phyloP scores from a whole-genome alignment of 352 stramenopile species.

The Plasmopara viticola region DNA sequence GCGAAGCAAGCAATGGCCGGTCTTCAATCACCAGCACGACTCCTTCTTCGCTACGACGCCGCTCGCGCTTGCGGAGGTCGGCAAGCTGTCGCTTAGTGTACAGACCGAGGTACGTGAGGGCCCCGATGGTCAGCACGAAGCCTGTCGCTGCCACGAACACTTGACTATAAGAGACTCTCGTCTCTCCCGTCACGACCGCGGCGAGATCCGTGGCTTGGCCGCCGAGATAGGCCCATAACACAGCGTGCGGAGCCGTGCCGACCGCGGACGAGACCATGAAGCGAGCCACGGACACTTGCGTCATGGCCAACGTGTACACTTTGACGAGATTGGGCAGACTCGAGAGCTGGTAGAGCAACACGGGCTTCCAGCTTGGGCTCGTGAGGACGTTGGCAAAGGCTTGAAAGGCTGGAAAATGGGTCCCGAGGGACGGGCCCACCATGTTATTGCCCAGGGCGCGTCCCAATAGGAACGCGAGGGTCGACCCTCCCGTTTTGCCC shows the following conservation, averaged over 20 bases:
- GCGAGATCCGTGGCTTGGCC: conserved; percentile 64
- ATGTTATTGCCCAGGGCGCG: conserved; percentile 47
- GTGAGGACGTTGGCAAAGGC: conserved; percentile 61
- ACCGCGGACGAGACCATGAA: conserved; percentile 56
- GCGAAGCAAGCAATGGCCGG: too few species aligned
- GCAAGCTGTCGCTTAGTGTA: conserved; percentile 61
- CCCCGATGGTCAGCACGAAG: conserved; percentile 37
- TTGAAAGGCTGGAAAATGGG: conserved; percentile 61
- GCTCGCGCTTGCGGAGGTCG: conserved; percentile 55
- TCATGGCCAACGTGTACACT: conserved; percentile 75
- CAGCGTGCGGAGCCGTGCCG: conserved; percentile 47
- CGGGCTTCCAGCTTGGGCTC: conserved; percentile 61
- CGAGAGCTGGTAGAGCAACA: conserved; percentile 71
- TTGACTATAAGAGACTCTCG: conserved; percentile 38
- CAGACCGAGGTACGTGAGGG: conserved; percentile 51
- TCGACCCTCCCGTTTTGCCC: conserved; percentile 63
- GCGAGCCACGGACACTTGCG: conserved; percentile 41
- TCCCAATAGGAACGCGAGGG: conserved; percentile 56
- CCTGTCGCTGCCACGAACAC: conserved; percentile 40
- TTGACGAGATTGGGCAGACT: conserved; percentile 78
- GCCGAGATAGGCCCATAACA: conserved; percentile 71
- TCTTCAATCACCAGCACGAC: background rate
- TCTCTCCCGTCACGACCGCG: conserved; percentile 42
- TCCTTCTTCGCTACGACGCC: conserved; percentile 47
- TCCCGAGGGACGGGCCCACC: conserved; percentile 53